phyloP scores from a whole-genome alignment of 202 grass and related monocot genomes.

The Musa balbisiana region DNA sequence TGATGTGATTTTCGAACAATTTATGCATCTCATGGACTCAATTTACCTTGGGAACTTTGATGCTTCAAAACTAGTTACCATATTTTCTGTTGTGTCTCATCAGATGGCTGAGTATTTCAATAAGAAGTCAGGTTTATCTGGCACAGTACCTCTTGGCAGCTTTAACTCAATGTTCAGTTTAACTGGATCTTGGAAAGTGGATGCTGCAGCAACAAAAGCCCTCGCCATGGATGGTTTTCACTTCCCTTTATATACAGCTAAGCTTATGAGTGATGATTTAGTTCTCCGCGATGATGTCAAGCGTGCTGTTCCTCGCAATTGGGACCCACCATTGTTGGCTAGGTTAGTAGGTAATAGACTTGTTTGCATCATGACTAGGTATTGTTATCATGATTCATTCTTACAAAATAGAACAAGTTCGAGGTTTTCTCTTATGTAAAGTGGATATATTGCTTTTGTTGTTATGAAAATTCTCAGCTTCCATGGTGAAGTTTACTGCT shows the following conservation, averaged over 20 bases:
- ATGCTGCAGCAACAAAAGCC: conserved; percentile 60
- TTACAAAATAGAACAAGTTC: not conserved
- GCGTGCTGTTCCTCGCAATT: conserved; percentile 55
- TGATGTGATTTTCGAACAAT: not conserved
- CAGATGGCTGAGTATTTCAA: conserved; percentile 98
- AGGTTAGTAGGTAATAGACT: conserved; percentile 99
- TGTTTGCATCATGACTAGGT: conserved; percentile 45
- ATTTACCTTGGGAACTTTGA: conserved; percentile 1
- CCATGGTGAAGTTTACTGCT: conserved; percentile 14
- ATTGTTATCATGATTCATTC: conserved; percentile 19
- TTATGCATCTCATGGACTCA: conserved; percentile 19
- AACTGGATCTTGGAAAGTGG: conserved; percentile 77
- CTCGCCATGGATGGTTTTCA: conserved; percentile 73
- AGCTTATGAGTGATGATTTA: conserved; percentile 39
- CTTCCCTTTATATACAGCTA: conserved; percentile 53
- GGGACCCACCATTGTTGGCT: conserved; percentile 92
- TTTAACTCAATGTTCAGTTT: conserved; percentile 96
- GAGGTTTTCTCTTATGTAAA: not conserved
- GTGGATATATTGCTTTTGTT: not conserved
- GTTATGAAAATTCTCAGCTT: conserved; percentile 20
- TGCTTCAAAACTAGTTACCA: not conserved
- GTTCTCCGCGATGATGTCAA: conserved; percentile 50
- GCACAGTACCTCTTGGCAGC: conserved; percentile 71
- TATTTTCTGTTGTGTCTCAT: conserved; percentile 21
- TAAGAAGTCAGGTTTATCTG: conserved; percentile 51